phyloP scores from a whole-genome alignment of 2,329 filamentous ascomycete species.

The Fonsecaea monophora region DNA sequence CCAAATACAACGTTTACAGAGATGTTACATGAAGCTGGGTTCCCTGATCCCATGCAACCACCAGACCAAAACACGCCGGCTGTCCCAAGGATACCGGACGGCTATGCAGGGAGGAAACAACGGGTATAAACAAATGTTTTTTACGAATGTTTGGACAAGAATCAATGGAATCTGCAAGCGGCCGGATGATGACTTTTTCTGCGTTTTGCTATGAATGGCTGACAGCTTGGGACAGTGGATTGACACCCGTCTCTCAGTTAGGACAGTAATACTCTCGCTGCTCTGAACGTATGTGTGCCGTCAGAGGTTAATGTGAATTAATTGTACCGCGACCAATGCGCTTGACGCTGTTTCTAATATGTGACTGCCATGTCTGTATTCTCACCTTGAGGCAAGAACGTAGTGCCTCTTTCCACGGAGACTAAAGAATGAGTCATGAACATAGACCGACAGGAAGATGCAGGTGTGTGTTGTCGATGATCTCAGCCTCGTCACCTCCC shows the following conservation, averaged over 20 bases:
- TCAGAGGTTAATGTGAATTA: conserved; percentile 26
- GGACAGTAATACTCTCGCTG: conserved; percentile 21
- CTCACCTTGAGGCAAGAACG: not conserved
- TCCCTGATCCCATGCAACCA: conserved; percentile 35
- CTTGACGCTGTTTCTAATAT: not conserved
- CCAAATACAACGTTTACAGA: conserved; percentile 39
- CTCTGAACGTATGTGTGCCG: conserved; percentile 18
- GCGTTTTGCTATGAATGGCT: conserved; percentile 4
- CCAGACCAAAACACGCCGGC: conserved; percentile 28
- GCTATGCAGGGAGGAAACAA: conserved; percentile 28
- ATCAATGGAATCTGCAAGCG: not conserved
- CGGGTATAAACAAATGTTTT: conserved; percentile 17
- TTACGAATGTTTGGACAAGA: conserved; percentile 3
- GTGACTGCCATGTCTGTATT: not conserved
- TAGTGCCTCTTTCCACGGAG: not conserved
- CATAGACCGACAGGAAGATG: not conserved
- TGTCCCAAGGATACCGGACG: conserved; percentile 36
- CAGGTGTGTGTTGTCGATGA: not conserved
- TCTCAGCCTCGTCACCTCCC: not conserved
- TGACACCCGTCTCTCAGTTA: not conserved
- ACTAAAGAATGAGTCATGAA: not conserved
- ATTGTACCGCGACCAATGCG: not conserved
- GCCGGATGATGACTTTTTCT: not conserved
- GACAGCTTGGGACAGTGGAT: not conserved
- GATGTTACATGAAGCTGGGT: conserved; percentile 38